These are phyloP conservation scores for Anaeromyces robustus DNA, from an alignment of 192 early-diverging fungal species.

Conservation along the genomic window DNA sequence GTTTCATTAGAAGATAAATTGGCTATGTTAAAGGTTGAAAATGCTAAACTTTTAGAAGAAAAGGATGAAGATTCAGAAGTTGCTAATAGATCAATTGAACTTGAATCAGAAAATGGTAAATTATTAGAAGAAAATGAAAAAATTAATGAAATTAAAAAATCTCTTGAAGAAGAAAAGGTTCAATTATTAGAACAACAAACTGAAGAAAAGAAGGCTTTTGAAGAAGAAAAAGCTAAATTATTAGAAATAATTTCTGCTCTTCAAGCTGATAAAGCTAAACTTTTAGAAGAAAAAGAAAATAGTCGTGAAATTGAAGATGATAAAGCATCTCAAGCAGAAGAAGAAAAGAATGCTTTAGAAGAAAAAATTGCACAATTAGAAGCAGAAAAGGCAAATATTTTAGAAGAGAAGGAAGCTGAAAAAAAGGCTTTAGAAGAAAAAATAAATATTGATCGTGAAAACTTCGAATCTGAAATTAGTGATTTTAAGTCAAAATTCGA, in stretches of 20 bases:
- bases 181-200: background rate
- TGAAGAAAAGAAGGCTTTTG: background rate
- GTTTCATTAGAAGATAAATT: background rate
- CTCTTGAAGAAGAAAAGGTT: background rate
- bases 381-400: background rate
- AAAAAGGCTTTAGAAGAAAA: background rate
- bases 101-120: background rate
- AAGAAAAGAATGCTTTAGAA: background rate
- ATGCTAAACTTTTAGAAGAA: background rate
- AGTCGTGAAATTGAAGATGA: background rate
- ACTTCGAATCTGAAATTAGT: background rate
- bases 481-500: background rate
- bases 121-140: too few species aligned
- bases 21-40: background rate
- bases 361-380: background rate
- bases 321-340: background rate
- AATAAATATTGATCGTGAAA: background rate
- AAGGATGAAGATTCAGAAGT: background rate
- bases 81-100: background rate
- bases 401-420: background rate
- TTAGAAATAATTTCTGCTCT: background rate
- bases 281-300: background rate
- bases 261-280: background rate
- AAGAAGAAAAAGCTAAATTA: background rate
- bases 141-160: background rate